Evolutionary conservation across 176 grass and related monocot species (phyloP), one percentile per base, ranked within the genome.

Genomic region (Dactylis glomerata): DNA sequence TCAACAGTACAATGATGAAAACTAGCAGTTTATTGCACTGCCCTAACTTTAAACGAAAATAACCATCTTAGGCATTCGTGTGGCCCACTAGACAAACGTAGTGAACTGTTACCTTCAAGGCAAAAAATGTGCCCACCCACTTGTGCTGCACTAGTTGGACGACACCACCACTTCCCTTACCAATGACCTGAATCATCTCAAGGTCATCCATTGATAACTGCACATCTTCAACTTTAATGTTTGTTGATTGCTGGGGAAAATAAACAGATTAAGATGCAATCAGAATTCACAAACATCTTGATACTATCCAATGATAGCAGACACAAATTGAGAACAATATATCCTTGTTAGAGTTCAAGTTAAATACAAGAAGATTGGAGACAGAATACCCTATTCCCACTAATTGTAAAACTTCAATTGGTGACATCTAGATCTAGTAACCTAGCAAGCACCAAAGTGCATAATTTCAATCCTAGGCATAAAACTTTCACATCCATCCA

Each of bases 101-200:
- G 8, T 58, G 46, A 73, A 36, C 22, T 20, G 16, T 73, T 93
- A 98, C 96, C 92, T 98, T 98, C 76, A 98, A 87, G 22, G 96
- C 96, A 87, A 87, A 98, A 32, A 90, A 86, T 80, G 91, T 98
- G 31, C 87, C 91, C 26, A 90, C 86, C 96, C 93, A 93, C 87
- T 98, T 98, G 83, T 98, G 96, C 49, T 57, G 89, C 69, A 98
- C 96, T 33, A 98, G 85, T 72, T 95, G 96, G 50, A 98, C 96
- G 32, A 94, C 77, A 34, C 96, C 93, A 54, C 96, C 96, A 59
- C 96, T 98, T 77, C 96, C 96, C 91, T 93, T 98, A 42, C 96
- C 96, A 47, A 95, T 98, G 69, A 98, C 89, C 92, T 98, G 94
- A 74, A 98, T 92, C 68, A 92, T 83, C 78, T 98, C 93, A 34